Evolutionary conservation across 2,329 filamentous ascomycete genomes (phyloP).

Genomic region (Fusarium paranaense): DNA sequence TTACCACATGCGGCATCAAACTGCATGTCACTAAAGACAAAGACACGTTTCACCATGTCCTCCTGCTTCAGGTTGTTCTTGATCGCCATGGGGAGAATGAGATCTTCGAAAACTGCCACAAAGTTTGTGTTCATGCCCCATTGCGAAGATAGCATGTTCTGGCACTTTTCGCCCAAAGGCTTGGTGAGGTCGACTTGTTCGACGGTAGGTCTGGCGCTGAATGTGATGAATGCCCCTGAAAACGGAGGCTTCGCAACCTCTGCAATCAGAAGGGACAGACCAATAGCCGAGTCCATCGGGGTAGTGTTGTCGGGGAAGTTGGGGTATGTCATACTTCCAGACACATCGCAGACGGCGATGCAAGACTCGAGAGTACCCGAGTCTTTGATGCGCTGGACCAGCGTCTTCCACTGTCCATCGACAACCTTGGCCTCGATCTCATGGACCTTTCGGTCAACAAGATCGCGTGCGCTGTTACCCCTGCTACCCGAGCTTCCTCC

Average conservation of each 20-base stretch:
- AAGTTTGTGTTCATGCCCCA: constrained; percentile 65
- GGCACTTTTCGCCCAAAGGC: constrained; percentile 57
- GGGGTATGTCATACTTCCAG: constrained; percentile 61
- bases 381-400: constrained; percentile 68
- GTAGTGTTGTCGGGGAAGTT: constrained; percentile 57
- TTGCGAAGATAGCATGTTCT: constrained; percentile 38
- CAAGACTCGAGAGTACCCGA: constrained; percentile 63
- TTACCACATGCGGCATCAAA: constrained; percentile 56
- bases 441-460: constrained; percentile 46
- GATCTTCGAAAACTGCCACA: constrained; percentile 62
- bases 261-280: constrained; percentile 66
- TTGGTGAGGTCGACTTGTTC: constrained; percentile 52
- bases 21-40: constrained; percentile 72
- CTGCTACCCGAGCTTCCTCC: accelerated
- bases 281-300: constrained; percentile 66
- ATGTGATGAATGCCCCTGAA: constrained; percentile 66
- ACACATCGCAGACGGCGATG: constrained; percentile 70
- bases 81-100: constrained; percentile 67
- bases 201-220: constrained; percentile 56
- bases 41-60: constrained; percentile 71
- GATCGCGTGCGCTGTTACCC: constrained; percentile 3
- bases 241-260: constrained; percentile 66
- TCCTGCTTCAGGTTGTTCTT: constrained; percentile 62
- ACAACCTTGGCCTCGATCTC: constrained; percentile 52
- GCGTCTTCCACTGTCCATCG: constrained; percentile 66